Base-by-base conservation (phyloP, 164 flowering plant genomes). In the Berberis vulgaris region DNA sequence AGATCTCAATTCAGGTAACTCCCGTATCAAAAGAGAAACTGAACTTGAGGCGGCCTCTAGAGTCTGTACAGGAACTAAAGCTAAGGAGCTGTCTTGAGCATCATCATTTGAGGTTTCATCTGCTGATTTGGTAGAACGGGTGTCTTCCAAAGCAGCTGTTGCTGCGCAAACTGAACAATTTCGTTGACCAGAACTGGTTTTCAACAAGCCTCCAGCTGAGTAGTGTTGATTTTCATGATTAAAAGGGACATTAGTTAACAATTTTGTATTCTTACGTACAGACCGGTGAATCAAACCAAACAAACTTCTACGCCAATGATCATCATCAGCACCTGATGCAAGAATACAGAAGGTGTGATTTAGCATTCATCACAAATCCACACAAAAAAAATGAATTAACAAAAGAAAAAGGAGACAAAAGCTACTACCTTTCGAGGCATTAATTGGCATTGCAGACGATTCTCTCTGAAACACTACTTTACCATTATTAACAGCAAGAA, bases 401-500 rank as follows among this genome's bases (percentile, higher is more conserved):
- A 10, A 7, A 7, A 52, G n/a, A 60, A 55, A 2, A 2, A 45
- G 12, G 39, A 57, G n/a, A 64, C 61, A 52, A 6, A 52, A 3
- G 2, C 4, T 26, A 52, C 56, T 64, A 83, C 87, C 86, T 79
- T 72, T 62, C 43, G 72, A 56, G 6, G 41, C 64, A 56, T 2
- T 44, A 12, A 39, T 39, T 6, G 57, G 43, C 3, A 39, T 13
- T 39, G 71, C 49, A 53, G 67, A 57, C 9, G 76, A 71, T 45
- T 83, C 86, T 74, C 81, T 78, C 61, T 82, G 86, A 66, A 77
- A 95, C 55, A 83, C 80, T 56, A 89, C 68, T 78, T 89, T 95
- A 39, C 99, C 97, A 81, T 91, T 86, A 70, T 79, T 74, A 63
- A 88, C 92, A 45, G 97, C 96, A 61, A 89, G 70, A 50, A 91